Conservation (phyloP, 108 stramenopile species). For the Aurantiochytrium sp. region DNA sequence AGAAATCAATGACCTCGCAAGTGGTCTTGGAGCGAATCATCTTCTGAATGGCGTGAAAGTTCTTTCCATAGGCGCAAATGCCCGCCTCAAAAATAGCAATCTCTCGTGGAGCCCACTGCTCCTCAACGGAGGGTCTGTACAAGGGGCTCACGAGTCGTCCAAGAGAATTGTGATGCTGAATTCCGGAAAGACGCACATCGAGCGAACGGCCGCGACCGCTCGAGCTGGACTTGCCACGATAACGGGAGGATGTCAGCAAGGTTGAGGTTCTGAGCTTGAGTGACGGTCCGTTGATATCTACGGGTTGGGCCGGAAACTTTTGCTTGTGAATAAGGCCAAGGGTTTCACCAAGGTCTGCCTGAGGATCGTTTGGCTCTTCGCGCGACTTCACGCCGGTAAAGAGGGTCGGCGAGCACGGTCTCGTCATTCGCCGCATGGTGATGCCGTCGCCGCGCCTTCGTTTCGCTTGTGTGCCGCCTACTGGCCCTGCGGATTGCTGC, state of each 20-base stretch:
- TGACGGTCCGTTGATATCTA: background rate
- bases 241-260: background rate
- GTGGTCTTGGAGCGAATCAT: conserved; percentile 66
- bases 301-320: background rate
- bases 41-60: conserved; percentile 60
- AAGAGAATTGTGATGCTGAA: conserved; percentile 20
- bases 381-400: background rate
- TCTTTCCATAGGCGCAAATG: conserved; percentile 68
- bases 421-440: background rate
- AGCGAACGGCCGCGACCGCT: background rate
- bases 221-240: background rate
- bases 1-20: conserved; percentile 84
- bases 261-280: background rate
- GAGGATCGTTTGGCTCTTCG: background rate
- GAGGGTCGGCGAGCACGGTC: conserved; percentile 7
- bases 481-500: too few species aligned
- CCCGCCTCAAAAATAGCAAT: conserved; percentile 73
- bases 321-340: background rate
- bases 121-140: conserved; percentile 65
- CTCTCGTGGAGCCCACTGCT: conserved; percentile 77
- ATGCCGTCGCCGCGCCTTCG: background rate
- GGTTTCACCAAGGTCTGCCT: background rate
- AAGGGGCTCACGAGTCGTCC: conserved; percentile 59
- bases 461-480: background rate
- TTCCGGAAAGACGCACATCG: background rate